Base-by-base conservation (phyloP, 73 alveolate species). In the Symbiodinium natans region DNA sequence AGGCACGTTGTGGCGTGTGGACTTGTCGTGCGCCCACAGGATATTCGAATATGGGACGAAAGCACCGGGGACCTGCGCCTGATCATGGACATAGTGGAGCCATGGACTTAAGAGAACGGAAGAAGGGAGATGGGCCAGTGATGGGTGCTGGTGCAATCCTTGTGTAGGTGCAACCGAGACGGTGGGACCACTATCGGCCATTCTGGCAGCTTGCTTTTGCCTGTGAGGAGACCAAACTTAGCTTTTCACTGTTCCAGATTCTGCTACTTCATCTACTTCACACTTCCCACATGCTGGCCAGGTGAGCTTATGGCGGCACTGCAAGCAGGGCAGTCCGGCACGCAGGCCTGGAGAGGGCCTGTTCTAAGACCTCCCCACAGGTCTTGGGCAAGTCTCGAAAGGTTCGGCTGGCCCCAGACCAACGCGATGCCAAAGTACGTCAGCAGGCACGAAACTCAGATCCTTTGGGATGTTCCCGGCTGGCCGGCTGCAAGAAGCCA, bases 51-150 rank as follows among this genome's bases (percentile, higher is more conserved):
- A 34, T 86, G 93, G 93, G 93, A 86, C n/a, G 93, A 86, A n/a
- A 54, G 83, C 83, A 86, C 93, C n/a, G 93, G 93, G 3, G 93
- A 86, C 27, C 33, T 86, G 83, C 93, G 93, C 23, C 82, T 86
- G 40, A 86, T 86, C 59, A 86, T 86, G 93, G 93, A 86, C 40
- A 86, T 86, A 25, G 93, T 86, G 15, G 93, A 86, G 93, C 52
- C 63, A 3, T n/a, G 10, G 56, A 38, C 93, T n/a, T 54, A 23
- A 41, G 3, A 31, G 82, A 0, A 15, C 71, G 71, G 23, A 46
- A 46, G 71, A 52, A 8, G 0, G n/a, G 71, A 52, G 71, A 15
- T 46, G 23, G 15, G 15, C 82, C 82, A 4, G 17, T 23, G 38
- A 9, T 27, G 82, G 82, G 15, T 4, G 36, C 8, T 63, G 82